Conservation (phyloP, 192 early-diverging fungal species). For the Entomortierella lignicola region DNA sequence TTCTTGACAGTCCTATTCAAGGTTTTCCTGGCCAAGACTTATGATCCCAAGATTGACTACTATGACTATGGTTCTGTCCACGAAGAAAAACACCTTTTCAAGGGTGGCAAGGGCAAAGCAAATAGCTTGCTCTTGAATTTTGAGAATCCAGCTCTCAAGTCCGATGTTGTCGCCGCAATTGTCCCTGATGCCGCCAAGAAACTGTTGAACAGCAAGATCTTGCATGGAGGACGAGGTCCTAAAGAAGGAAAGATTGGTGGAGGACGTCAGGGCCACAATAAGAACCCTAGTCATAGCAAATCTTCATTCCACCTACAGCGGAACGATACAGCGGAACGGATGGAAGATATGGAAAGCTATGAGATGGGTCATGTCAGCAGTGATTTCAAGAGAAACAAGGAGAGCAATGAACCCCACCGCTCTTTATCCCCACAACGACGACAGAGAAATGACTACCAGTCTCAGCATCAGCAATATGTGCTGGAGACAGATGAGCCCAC, state of each 20-base stretch:
- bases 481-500: constrained; percentile 13
- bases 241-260: constrained; percentile 12
- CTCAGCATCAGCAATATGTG: not conserved
- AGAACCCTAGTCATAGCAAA: not conserved
- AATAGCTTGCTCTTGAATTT: constrained; percentile 64
- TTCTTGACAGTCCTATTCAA: constrained; percentile 68
- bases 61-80: constrained; percentile 57
- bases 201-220: constrained; percentile 69
- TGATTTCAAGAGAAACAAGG: not conserved
- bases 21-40: constrained; percentile 54
- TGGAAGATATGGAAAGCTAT: constrained; percentile 12
- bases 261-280: not conserved
- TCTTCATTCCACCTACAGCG: not conserved
- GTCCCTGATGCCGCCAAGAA: constrained; percentile 75
- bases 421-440: constrained; percentile 7
- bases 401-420: constrained; percentile 9
- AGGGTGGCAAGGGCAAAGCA: constrained; percentile 27
- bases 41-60: constrained; percentile 68
- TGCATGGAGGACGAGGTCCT: constrained; percentile 58
- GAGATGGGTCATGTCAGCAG: constrained; percentile 33
- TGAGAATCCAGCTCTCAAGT: constrained; percentile 72
- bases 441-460: not conserved
- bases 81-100: constrained; percentile 44
- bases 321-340: not conserved
- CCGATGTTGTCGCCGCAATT: constrained; percentile 73